Evolutionary conservation across 805 yeast genomes (phyloP).

Genomic region (Kluyveromyces siamensis): DNA sequence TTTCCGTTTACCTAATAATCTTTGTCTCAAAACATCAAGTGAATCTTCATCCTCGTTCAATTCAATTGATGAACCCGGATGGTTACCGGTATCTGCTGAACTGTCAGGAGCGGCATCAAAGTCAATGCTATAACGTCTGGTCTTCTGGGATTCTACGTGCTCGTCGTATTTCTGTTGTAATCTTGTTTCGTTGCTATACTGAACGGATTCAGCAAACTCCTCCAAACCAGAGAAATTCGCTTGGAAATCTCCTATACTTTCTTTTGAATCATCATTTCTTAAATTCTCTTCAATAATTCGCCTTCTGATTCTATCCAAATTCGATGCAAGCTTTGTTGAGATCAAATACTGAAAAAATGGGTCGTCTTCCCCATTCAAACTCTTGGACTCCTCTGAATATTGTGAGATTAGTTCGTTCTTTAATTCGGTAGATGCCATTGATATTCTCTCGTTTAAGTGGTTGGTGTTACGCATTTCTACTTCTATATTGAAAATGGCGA

Average conservation of each 20-base stretch:
- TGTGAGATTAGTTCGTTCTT: not conserved
- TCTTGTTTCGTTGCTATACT: not conserved
- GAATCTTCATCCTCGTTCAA: constrained; percentile 19
- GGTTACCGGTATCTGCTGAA: not conserved
- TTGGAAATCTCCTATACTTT: constrained; percentile 8
- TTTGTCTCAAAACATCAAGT: constrained; percentile 24
- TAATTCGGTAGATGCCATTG: not conserved
- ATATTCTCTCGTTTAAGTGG: too few relatives aligned
- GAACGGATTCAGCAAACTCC: constrained; percentile 1
- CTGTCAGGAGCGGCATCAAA: constrained; percentile 14
- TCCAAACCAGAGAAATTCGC: constrained; percentile 5
- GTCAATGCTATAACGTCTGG: constrained; percentile 23
- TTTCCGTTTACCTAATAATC: constrained; percentile 21
- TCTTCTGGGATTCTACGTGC: constrained; percentile 10
- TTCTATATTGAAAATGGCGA: too few relatives aligned
- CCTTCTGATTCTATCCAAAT: constrained; percentile 11
- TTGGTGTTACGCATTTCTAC: too few relatives aligned
- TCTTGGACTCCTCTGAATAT: not conserved
- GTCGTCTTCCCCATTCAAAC: constrained; percentile 9
- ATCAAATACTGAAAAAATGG: constrained; percentile 13
- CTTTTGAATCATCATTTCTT: not conserved
- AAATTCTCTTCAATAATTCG: constrained; percentile 7
- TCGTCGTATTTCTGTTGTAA: constrained; percentile 11
- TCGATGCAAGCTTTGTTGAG: constrained; percentile 14
- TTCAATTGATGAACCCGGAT: not conserved